phyloP scores from a whole-genome alignment of 176 grass and related monocot genomes.

The Phragmites australis region DNA sequence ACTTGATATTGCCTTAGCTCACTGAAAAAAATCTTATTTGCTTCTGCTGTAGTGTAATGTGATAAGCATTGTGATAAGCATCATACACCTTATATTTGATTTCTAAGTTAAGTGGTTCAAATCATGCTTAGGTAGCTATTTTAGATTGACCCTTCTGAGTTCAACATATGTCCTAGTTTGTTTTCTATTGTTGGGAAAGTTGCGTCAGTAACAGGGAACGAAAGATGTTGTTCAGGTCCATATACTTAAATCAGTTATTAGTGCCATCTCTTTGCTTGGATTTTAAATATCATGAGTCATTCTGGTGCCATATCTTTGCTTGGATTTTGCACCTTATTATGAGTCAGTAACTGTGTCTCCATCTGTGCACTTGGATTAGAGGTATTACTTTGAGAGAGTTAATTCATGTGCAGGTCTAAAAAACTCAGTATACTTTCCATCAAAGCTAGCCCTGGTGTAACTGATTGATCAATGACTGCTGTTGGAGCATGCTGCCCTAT shows the following conservation, averaged over 20 bases:
- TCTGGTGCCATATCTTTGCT: neutral
- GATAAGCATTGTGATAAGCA: neutral
- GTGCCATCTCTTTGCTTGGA: neutral
- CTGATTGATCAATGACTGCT: constrained; percentile 60
- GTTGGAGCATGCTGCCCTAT: constrained; percentile 57
- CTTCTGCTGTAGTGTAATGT: neutral
- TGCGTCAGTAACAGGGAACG: neutral
- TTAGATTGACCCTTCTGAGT: neutral
- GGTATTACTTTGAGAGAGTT: constrained; percentile 12
- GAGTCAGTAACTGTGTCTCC: neutral
- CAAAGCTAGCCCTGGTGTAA: constrained; percentile 60
- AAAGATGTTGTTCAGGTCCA: neutral
- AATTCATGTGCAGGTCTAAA: constrained; percentile 58
- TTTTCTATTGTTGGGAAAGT: neutral
- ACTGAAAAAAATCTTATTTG: neutral
- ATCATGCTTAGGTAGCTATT: neutral
- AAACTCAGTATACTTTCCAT: constrained; percentile 70
- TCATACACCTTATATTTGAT: neutral
- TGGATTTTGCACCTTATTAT: neutral
- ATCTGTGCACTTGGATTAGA: constrained; percentile 8
- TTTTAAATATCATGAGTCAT: constrained; percentile 21
- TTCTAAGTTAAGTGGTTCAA: neutral
- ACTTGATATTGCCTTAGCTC: neutral
- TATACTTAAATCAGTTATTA: constrained; percentile 1
- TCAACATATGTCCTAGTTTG: neutral